Evolutionary conservation across 2,329 filamentous ascomycete genomes (phyloP).

Genomic region (Xylaria sp.): DNA sequence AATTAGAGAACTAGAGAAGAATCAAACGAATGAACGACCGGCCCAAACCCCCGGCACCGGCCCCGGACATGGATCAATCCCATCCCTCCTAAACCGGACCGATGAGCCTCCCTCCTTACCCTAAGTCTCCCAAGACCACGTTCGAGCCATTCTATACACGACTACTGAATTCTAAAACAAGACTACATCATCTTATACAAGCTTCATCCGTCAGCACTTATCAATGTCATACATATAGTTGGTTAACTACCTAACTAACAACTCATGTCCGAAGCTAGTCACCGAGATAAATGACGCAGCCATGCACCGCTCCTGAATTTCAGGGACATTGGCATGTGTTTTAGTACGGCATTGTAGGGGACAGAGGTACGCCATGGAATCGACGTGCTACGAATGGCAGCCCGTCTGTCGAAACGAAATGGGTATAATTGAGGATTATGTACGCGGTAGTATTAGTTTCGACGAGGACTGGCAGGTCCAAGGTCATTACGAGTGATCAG

Average conservation of each 20-base stretch:
- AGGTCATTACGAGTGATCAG: constrained; percentile 10
- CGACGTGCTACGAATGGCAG: background rate
- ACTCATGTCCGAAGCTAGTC: background rate
- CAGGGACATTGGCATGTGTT: background rate
- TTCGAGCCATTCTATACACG: background rate
- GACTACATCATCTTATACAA: background rate
- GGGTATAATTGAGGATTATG: constrained; percentile 36
- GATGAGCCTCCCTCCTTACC: background rate
- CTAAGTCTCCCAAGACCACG: background rate
- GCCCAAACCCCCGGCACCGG: constrained; percentile 7
- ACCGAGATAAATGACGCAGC: background rate
- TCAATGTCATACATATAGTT: background rate
- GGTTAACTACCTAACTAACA: background rate
- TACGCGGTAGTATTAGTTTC: constrained; percentile 27
- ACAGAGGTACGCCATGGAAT: background rate
- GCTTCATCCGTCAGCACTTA: background rate
- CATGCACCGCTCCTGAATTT: background rate
- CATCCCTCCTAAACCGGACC: background rate
- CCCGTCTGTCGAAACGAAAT: background rate
- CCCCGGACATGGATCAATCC: background rate
- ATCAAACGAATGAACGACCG: too few relatives aligned
- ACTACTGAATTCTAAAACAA: background rate
- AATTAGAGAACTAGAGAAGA: too few relatives aligned
- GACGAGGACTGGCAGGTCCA: constrained; percentile 5
- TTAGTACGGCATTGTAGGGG: background rate